phyloP scores from a whole-genome alignment of 768 basidiomycete species.

The Crucibulum laeve region DNA sequence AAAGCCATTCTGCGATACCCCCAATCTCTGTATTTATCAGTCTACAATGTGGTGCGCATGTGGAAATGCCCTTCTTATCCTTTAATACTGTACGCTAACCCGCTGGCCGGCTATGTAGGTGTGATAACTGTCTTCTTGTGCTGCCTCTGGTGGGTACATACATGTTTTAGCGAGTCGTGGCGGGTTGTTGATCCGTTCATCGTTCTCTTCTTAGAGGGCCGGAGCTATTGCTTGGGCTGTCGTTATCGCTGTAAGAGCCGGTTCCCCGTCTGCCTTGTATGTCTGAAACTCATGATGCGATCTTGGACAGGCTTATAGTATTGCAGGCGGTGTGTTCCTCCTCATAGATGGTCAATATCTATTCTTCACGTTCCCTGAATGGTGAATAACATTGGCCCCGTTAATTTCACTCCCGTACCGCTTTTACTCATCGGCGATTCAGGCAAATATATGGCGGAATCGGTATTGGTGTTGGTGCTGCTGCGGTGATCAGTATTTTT shows the following conservation, averaged over 20 bases:
- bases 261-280: constrained; percentile 1
- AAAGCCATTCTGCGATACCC: no score
- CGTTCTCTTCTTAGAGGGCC: constrained; percentile 42
- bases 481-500: constrained; percentile 49
- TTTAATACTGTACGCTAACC: constrained; percentile 11
- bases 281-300: constrained; percentile 4
- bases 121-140: constrained; percentile 74
- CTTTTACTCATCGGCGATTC: not conserved
- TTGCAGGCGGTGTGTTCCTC: constrained; percentile 62
- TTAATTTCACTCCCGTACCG: constrained; percentile 1
- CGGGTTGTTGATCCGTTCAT: constrained; percentile 22
- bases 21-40: constrained; percentile 4
- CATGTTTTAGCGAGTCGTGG: constrained; percentile 9
- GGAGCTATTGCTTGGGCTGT: constrained; percentile 72
- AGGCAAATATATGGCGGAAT: constrained; percentile 17
- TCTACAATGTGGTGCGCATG: constrained; percentile 22
- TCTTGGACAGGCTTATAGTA: constrained; percentile 51
- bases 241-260: constrained; percentile 49
- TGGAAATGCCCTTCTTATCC: constrained; percentile 10
- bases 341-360: constrained; percentile 57
- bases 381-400: constrained; percentile 30
- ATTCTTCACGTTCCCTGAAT: constrained; percentile 65
- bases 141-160: constrained; percentile 58
- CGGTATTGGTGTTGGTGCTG: constrained; percentile 44
- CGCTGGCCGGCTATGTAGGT: constrained; percentile 41